A percentile compares a stretch with the other conserved stretches of the same genome.
Conservation (phyloP, 2,329 filamentous ascomycete genomes). For the Endothia cerciana region DNA sequence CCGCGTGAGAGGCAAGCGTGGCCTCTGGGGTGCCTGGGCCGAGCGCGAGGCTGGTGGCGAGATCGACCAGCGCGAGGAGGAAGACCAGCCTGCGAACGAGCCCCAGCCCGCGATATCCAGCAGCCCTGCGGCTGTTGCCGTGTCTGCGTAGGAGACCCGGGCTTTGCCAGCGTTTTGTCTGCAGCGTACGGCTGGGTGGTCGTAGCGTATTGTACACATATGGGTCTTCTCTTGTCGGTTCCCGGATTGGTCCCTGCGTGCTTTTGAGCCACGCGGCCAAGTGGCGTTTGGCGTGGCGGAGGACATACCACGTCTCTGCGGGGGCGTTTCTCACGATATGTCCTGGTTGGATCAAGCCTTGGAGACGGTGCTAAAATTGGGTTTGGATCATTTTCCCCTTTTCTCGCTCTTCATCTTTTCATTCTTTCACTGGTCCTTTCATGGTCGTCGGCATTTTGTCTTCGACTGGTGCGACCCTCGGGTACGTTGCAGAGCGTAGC, state of each 20-base stretch:
- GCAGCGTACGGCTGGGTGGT: not conserved
- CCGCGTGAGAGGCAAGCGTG: conserved; percentile 84
- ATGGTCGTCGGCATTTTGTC: not conserved
- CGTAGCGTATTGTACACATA: conserved; percentile 26
- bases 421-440: conserved; percentile 3
- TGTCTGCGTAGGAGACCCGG: conserved; percentile 23
- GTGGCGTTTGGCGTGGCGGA: conserved; percentile 29
- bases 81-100: conserved; percentile 35
- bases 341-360: conserved; percentile 10
- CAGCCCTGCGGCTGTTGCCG: conserved; percentile 26
- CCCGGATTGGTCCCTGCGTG: conserved; percentile 9
- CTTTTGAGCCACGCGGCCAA: conserved; percentile 24
- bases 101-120: conserved; percentile 40
- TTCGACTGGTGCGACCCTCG: not conserved
- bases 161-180: not conserved
- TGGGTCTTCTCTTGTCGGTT: conserved; percentile 12
- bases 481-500: conserved; percentile 4
- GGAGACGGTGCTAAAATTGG: conserved; percentile 15
- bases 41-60: conserved; percentile 72
- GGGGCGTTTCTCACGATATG: conserved; percentile 8
- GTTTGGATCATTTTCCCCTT: conserved; percentile 11
- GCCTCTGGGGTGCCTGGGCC: conserved; percentile 97
- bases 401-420: not conserved
- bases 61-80: conserved; percentile 56
- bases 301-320: conserved; percentile 25